These are phyloP conservation scores for Xylaria sp. DNA, from an alignment of 2,329 filamentous ascomycete genomes.

Conservation along the genomic window DNA sequence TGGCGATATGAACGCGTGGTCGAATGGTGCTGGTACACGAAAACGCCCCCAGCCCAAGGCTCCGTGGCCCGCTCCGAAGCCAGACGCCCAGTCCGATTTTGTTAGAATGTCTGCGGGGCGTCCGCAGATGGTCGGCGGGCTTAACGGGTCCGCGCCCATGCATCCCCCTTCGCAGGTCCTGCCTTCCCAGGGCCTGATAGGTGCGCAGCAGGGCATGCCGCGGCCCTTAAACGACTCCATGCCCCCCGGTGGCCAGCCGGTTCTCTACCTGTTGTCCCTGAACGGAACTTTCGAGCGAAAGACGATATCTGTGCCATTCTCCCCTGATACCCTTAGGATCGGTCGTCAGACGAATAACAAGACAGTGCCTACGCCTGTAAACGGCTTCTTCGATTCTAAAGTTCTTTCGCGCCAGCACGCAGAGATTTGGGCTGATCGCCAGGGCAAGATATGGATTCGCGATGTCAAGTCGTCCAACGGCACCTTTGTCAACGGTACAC, in stretches of 20 bases:
- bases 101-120: constrained; percentile 44
- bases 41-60: constrained; percentile 56
- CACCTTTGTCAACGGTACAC: constrained; percentile 92
- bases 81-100: constrained; percentile 52
- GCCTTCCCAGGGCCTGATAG: constrained; percentile 43
- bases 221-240: constrained; percentile 69
- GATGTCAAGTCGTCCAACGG: constrained; percentile 99
- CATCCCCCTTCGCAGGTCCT: constrained; percentile 44
- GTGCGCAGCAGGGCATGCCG: constrained; percentile 50
- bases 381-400: constrained; percentile 98
- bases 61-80: constrained; percentile 53
- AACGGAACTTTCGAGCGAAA: constrained; percentile 98
- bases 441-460: constrained; percentile 91
- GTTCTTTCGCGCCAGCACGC: constrained; percentile 95
- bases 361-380: constrained; percentile 85
- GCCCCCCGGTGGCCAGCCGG: constrained; percentile 69
- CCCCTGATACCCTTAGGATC: constrained; percentile 91
- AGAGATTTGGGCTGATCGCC: constrained; percentile 83
- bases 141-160: constrained; percentile 47
- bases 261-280: constrained; percentile 84
- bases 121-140: constrained; percentile 44
- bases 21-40: constrained; percentile 48
- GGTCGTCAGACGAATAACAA: constrained; percentile 97
- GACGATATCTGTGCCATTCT: constrained; percentile 90
- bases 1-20: constrained; percentile 56